Conservation (phyloP, 2,329 filamentous ascomycete genomes). For the Thielaviopsis populi region DNA sequence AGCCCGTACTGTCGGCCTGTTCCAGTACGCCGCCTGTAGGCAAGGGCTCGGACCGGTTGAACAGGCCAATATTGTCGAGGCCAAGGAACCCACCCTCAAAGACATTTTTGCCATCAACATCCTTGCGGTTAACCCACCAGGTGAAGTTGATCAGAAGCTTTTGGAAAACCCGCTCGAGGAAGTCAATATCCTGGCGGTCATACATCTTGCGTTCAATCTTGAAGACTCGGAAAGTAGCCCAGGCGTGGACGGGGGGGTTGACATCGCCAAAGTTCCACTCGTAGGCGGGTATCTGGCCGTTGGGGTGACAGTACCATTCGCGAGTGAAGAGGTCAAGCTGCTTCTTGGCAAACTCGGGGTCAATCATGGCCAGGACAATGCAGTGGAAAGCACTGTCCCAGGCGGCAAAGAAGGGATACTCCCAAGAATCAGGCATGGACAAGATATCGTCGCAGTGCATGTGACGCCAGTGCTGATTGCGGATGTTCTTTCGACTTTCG, state of each 20-base stretch:
- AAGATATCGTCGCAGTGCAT: conserved; percentile 89
- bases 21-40: conserved; percentile 88
- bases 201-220: conserved; percentile 98
- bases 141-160: conserved; percentile 94
- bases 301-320: conserved; percentile 98
- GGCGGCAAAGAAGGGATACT: conserved; percentile 94
- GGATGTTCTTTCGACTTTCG: conserved; percentile 58
- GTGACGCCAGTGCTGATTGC: conserved; percentile 86
- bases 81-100: conserved; percentile 95
- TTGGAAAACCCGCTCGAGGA: conserved; percentile 90
- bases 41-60: conserved; percentile 90
- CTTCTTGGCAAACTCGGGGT: conserved; percentile 95
- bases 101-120: conserved; percentile 86
- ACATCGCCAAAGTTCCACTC: conserved; percentile 99
- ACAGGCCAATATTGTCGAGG: conserved; percentile 91
- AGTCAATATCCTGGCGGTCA: conserved; percentile 84
- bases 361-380: conserved; percentile 90
- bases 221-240: conserved; percentile 90
- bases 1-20: conserved; percentile 93
- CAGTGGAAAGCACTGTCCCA: conserved; percentile 98
- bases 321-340: conserved; percentile 89
- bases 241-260: conserved; percentile 91
- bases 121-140: conserved; percentile 98
- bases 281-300: conserved; percentile 82
- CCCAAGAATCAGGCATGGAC: conserved; percentile 97